Evolutionary conservation across 2,329 filamentous ascomycete genomes (phyloP).

Genomic region (Xenoacremonium recifei): DNA sequence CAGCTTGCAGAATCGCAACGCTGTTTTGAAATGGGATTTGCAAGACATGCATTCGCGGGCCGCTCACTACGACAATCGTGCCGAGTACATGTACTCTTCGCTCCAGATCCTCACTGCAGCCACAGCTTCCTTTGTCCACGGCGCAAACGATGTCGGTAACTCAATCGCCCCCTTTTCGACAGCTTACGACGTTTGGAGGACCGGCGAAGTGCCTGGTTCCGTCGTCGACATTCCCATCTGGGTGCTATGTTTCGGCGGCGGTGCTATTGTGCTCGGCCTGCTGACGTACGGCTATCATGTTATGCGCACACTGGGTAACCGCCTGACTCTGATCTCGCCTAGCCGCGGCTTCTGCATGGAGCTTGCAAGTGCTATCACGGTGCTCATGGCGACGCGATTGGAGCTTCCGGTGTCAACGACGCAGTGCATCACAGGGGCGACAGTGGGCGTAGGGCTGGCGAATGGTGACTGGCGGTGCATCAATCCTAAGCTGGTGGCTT

Average conservation of each 20-base stretch:
- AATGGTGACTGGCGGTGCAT: conserved; percentile 49
- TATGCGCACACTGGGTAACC: conserved; percentile 56
- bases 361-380: conserved; percentile 49
- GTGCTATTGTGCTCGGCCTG: conserved; percentile 54
- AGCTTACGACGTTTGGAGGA: conserved; percentile 49
- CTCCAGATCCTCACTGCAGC: conserved; percentile 50
- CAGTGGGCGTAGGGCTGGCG: conserved; percentile 50
- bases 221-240: conserved; percentile 45
- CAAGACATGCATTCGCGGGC: conserved; percentile 49
- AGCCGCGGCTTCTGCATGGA: conserved; percentile 52
- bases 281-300: conserved; percentile 64
- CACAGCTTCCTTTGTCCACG: conserved; percentile 55
- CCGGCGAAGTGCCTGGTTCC: conserved; percentile 35
- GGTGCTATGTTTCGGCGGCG: conserved; percentile 48
- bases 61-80: conserved; percentile 51
- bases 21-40: conserved; percentile 47
- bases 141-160: conserved; percentile 56
- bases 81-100: conserved; percentile 49
- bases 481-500: conserved; percentile 47
- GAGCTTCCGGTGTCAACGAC: conserved; percentile 51
- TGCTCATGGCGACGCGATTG: conserved; percentile 53
- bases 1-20: conserved; percentile 43
- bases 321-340: conserved; percentile 54
- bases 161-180: conserved; percentile 51
- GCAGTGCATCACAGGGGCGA: conserved; percentile 52